A percentile compares a stretch with the other conserved stretches of the same genome.
Conservation (phyloP, 345 rosid genomes). For the Brassica carinata region DNA sequence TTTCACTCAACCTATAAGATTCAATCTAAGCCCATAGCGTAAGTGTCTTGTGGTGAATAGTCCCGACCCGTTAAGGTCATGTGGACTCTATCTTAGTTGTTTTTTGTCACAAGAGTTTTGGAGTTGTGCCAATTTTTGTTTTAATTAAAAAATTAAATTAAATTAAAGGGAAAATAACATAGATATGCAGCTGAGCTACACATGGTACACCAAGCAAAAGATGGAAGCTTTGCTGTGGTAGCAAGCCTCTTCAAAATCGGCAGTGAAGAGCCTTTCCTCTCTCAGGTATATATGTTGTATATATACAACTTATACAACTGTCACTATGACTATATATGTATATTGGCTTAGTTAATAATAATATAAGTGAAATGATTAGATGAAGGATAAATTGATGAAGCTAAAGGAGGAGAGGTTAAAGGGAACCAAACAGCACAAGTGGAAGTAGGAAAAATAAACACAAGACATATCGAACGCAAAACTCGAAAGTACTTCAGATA, state of each 20-base stretch:
- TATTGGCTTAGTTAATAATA: background rate
- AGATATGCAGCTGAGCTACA: conserved; percentile 84
- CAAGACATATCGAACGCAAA: conserved; percentile 45
- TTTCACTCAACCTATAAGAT: conserved; percentile 7
- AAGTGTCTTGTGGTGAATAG: background rate
- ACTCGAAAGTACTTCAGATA: conserved; percentile 63
- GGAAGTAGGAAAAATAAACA: conserved; percentile 47
- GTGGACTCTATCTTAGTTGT: background rate
- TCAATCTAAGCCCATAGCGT: conserved; percentile 18
- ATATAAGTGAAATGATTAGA: conserved; percentile 38
- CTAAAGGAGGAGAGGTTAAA: conserved; percentile 40
- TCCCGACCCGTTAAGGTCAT: conserved; percentile 13
- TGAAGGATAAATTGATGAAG: conserved; percentile 37
- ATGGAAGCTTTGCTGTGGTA: conserved; percentile 50
- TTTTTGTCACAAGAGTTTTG: background rate
- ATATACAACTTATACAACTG: background rate
- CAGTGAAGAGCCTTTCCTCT: conserved; percentile 48
- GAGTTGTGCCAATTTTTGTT: background rate
- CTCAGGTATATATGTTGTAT: conserved; percentile 38
- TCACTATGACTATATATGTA: background rate
- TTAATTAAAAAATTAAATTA: background rate
- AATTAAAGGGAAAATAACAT: conserved; percentile 1
- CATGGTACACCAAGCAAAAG: conserved; percentile 59
- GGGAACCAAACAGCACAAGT: conserved; percentile 45
- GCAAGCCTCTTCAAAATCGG: conserved; percentile 55